These are phyloP conservation scores for Mycocentrospora acerina DNA, from an alignment of 2,329 filamentous ascomycete species.

Conservation along the genomic window DNA sequence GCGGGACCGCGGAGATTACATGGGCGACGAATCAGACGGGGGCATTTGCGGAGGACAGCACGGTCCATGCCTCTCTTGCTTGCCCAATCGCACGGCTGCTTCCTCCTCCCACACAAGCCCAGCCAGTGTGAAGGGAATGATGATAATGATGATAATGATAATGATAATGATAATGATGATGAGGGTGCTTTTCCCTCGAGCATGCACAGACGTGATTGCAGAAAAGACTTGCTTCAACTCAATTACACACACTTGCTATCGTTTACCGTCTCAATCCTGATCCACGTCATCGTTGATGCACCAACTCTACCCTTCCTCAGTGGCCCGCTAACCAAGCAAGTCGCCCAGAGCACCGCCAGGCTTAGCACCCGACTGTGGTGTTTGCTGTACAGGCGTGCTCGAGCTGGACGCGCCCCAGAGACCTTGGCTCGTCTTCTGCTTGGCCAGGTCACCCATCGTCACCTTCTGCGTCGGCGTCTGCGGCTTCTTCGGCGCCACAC, in stretches of 20 bases:
- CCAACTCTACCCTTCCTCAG: neutral
- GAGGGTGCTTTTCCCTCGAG: too few species aligned
- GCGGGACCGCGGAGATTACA: neutral
- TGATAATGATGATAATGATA: too few species aligned
- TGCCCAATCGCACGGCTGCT: too few species aligned
- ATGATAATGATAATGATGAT: too few species aligned
- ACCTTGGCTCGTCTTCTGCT: conserved; percentile 92
- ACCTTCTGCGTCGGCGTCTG: conserved; percentile 62
- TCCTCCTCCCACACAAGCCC: too few species aligned
- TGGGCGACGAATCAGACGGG: neutral
- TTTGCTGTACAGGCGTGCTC: conserved; percentile 32
- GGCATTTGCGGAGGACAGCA: neutral
- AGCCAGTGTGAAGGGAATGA: too few species aligned
- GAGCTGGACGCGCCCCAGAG: conserved; percentile 74
- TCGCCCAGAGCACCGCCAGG: conserved; percentile 40
- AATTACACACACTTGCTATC: too few species aligned
- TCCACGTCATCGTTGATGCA: too few species aligned
- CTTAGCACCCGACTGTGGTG: conserved; percentile 34
- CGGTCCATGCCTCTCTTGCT: too few species aligned
- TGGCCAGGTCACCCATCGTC: conserved; percentile 91
- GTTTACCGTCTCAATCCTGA: too few species aligned
- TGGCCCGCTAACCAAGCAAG: conserved; percentile 33
- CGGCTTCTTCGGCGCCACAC: conserved; percentile 73
- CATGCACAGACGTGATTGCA: too few species aligned
- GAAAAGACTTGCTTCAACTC: too few species aligned